A percentile compares a stretch with the other conserved stretches of the same genome.
phyloP scores from a whole-genome alignment of 2,329 filamentous ascomycete species.

The Xylariales sp. region DNA sequence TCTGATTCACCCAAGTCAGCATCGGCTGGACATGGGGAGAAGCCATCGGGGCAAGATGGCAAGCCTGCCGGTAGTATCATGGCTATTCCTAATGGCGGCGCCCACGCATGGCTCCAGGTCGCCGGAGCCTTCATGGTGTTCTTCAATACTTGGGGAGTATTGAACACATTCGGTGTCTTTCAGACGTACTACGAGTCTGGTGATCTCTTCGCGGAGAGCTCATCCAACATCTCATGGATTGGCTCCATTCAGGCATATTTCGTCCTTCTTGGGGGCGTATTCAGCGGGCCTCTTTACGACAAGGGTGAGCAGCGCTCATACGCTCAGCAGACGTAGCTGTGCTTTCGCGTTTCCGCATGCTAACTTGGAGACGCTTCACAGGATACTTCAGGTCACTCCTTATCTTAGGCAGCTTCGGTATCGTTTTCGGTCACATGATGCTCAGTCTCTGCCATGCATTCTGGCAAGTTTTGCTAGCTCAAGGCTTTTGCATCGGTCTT shows the following conservation, averaged over 20 bases:
- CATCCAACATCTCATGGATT: slow-evolving; percentile 20
- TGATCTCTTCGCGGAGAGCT: slow-evolving; percentile 9
- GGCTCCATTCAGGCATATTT: slow-evolving; percentile 17
- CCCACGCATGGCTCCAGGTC: slow-evolving; percentile 17
- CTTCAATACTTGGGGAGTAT: slow-evolving; percentile 19
- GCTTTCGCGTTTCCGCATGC: too few relatives aligned
- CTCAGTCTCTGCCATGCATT: slow-evolving; percentile 8
- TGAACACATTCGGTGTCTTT: slow-evolving; percentile 19
- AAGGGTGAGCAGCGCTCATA: too few relatives aligned
- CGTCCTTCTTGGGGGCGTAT: slow-evolving; percentile 13
- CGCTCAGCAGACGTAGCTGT: too few relatives aligned
- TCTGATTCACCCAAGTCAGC: too few relatives aligned
- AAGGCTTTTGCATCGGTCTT: slow-evolving; percentile 33
- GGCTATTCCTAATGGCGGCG: slow-evolving; percentile 5
- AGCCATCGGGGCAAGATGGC: too few relatives aligned
- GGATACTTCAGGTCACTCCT: slow-evolving; percentile 17
- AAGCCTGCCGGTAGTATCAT: too few relatives aligned
- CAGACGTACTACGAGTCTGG: slow-evolving; percentile 18
- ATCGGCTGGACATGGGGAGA: too few relatives aligned
- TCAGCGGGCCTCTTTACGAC: slow-evolving; percentile 18
- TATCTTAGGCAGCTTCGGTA: slow-evolving; percentile 10
- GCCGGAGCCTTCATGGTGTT: slow-evolving; percentile 16
- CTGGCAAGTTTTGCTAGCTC: slow-evolving; percentile 32
- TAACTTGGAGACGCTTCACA: too few relatives aligned
- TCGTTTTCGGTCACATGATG: slow-evolving; percentile 1